Conservation (phyloP, 495 filamentous ascomycete genomes). For the Aspergillus biplanus region DNA sequence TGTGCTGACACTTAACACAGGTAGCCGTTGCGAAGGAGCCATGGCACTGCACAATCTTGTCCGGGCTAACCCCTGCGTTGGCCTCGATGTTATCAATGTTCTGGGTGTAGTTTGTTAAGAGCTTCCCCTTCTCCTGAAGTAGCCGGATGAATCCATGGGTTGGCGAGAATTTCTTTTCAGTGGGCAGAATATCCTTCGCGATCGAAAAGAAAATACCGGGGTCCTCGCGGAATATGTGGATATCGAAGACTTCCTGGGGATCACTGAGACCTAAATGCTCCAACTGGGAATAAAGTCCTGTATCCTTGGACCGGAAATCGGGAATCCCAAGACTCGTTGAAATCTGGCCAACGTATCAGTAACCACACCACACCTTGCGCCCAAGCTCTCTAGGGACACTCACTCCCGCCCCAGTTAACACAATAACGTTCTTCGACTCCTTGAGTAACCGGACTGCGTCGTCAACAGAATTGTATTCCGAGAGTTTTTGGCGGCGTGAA, state of each 20-base stretch:
- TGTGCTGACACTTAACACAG: slow-evolving; percentile 79
- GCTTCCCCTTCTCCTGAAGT: slow-evolving; percentile 86
- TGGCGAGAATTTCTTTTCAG: slow-evolving; percentile 72
- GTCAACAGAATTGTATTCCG: slow-evolving; percentile 81
- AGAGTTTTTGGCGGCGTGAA: slow-evolving; percentile 76
- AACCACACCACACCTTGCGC: not conserved
- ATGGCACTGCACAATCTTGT: slow-evolving; percentile 94
- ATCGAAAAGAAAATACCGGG: slow-evolving; percentile 91
- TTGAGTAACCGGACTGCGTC: slow-evolving; percentile 81
- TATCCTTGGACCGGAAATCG: slow-evolving; percentile 69
- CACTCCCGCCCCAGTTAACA: slow-evolving; percentile 90
- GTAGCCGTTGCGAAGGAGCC: slow-evolving; percentile 92
- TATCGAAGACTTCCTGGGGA: slow-evolving; percentile 95
- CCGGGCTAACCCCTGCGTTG: slow-evolving; percentile 77
- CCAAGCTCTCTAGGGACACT: slow-evolving; percentile 16
- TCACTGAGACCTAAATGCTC: slow-evolving; percentile 75
- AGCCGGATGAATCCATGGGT: slow-evolving; percentile 95
- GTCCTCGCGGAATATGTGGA: slow-evolving; percentile 81
- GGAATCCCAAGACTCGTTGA: slow-evolving; percentile 71
- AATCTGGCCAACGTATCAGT: slow-evolving; percentile 54
- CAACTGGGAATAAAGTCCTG: slow-evolving; percentile 73
- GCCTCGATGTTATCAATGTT: slow-evolving; percentile 98
- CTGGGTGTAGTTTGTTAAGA: slow-evolving; percentile 96
- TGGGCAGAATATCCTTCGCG: slow-evolving; percentile 87
- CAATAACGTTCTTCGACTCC: slow-evolving; percentile 80